Evolutionary conservation across 2,329 filamentous ascomycete genomes (phyloP).

Genomic region (Beauveria caledonica): DNA sequence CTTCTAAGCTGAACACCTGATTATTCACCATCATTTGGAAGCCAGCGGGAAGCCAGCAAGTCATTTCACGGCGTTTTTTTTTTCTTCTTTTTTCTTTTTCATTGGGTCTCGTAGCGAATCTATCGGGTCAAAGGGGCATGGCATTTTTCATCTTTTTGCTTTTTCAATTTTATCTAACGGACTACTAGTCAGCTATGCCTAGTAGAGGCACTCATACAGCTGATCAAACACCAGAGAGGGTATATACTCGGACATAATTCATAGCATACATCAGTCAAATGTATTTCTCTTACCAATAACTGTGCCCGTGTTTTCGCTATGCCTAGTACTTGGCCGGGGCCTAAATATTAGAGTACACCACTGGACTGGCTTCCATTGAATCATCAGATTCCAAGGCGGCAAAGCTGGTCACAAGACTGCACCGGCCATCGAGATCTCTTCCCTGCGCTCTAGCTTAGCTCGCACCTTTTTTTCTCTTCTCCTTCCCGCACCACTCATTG

Average conservation of each 20-base stretch:
- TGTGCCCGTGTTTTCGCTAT: too few relatives aligned
- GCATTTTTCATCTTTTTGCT: not conserved
- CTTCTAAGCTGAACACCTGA: conserved; percentile 28
- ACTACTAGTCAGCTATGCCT: not conserved
- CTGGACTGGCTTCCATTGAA: not conserved
- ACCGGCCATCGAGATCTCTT: not conserved
- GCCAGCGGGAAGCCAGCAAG: not conserved
- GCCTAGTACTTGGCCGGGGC: too few relatives aligned
- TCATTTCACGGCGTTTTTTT: not conserved
- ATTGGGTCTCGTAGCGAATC: not conserved
- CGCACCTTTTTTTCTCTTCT: not conserved
- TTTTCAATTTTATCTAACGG: too few relatives aligned
- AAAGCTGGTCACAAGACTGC: not conserved
- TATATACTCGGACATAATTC: not conserved
- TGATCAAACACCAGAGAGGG: not conserved
- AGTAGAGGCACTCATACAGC: not conserved
- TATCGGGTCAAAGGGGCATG: not conserved
- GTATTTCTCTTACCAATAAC: not conserved
- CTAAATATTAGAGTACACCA: too few relatives aligned
- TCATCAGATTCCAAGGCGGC: not conserved
- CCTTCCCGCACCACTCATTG: not conserved
- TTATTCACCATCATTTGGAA: not conserved
- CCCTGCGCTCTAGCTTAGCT: not conserved
- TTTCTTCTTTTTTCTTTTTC: not conserved
- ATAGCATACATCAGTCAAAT: not conserved